Base-by-base conservation (phyloP, 1,139 yeast species). In the Nematodospora anomalae region DNA sequence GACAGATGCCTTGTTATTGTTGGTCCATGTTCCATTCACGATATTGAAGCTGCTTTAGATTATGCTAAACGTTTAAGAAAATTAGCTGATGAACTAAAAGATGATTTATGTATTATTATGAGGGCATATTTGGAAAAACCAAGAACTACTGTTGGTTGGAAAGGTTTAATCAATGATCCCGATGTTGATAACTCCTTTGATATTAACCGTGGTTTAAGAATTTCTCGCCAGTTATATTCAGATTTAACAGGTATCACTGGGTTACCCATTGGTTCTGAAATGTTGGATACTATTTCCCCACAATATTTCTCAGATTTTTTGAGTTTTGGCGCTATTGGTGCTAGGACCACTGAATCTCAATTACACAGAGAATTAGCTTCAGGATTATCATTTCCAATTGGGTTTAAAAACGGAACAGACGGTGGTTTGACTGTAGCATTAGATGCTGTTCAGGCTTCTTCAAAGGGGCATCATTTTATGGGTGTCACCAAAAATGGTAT, bases 131-230 rank as follows among this genome's bases (percentile, higher is more conserved):
- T 92, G 55, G 98, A 92, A 65, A 92, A 92, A 67, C 98, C 98
- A 47, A 81, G 98, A 69, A 92, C 98, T 37, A 92, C 97, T 16
- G 97, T 92, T 36, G 98, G 98, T 44, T 92, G 98, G 98, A 92
- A 92, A 66, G 98, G 97, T 48, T 74, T 92, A 52, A 90, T 92
- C 55, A 92, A 92, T 61, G 98, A 92, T 64, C 98, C 98, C 16
- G 96, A 92, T 55, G 84, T 92, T 51, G 96, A 92, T 59, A 90
- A 88, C 43, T 77, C 97, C 39, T 90, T 87, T 80, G 81, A 89
- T 52, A 92, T 92, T 61, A 92, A 92, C 72, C 88, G 89, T 66
- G 98, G 98, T 48, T 77, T 92, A 51, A 74, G 94, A 53, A 82
- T 90, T 47, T 76, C 97, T 16, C 80, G 98, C 62, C 83, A 84